Base-by-base conservation (phyloP, 495 filamentous ascomycete species). In the Parachaetomium inaequale region DNA sequence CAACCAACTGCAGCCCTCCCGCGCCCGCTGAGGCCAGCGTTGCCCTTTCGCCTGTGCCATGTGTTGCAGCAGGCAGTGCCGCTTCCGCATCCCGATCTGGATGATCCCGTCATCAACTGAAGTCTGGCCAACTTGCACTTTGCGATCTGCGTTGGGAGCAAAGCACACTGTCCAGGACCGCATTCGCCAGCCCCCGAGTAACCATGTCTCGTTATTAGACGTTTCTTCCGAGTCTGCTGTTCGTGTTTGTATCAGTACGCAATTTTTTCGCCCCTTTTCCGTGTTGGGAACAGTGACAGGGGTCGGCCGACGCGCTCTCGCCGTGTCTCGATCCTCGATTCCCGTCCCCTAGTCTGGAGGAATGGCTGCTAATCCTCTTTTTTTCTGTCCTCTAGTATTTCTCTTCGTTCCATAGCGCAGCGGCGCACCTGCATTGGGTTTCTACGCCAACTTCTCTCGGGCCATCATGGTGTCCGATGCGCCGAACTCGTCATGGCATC, bases 401-500 rank as follows among this genome's bases (percentile, higher is more conserved):
- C 64, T 60, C 63, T 72, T 68, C 50, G 67, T 68, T 62, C 67
- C 65, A 32, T 42, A 26, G 59, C 62, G 57, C 62, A 36, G 54
- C 29, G 32, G 60, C 58, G 62, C 66, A 60, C 58, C 61, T 65
- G 50, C 58, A 58, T 52, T 54, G 50, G 63, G 59, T 58, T 26
- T 59, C 68, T 72, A 68, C 69, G 65, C n/a, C 61, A 58, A 31
- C 70, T 62, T 50, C 63, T 65, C 68, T 70, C 70, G 59, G 65
- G 66, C 70, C 57, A 68, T 64, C 66, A 78, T 79, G 74, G 57
- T 72, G 61, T 73, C 72, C 62, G 74, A 76, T 67, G 67, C 70
- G 58, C 72, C 74, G 55, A 76, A 63, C 62, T 71, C 79, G 62
- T 77, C 79, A 59, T 84, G 82, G 82, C 73, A 84, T 71, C 82